Base-by-base conservation (phyloP, 1,284 basidiomycete species). In the Apiotrichum domesticum region DNA sequence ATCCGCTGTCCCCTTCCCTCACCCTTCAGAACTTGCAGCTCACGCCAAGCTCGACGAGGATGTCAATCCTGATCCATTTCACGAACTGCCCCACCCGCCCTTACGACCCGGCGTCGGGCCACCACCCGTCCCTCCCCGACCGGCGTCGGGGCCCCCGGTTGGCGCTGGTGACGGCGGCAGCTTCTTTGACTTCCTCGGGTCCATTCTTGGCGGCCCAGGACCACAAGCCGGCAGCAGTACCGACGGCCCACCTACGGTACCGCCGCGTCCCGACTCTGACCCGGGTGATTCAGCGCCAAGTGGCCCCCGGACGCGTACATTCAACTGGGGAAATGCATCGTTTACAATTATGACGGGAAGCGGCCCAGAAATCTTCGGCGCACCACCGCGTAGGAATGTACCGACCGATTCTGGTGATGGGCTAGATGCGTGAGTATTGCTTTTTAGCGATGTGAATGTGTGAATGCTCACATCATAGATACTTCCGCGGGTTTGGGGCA, bases 1-100 rank as follows among this genome's bases (percentile, higher is more conserved):
- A 21, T 21, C 21, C 21, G 21, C 21, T 21, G 21, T 21, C 21
- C 21, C 21, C 21, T 21, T 21, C 21, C 21, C 21, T 21, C 21
- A 21, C 21, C 21, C 21, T 21, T 21, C 21, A 21, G 21, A 21
- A 21, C 21, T 21, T 21, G 21, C 21, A 21, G 21, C 21, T 21
- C 21, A 21, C 21, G 21, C 21, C 21, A 58, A 74, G 73, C 70
- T 75, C 43, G 71, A 75, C 54, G 34, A 56, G 14, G 66, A 71
- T 8, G 61, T 72, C 49, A 75, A 75, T 55, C 71, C 72, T 21
- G 72, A 73, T 49, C 72, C 72, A 6, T 62, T 56, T 43, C 63
- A 67, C 55, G 72, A 74, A 33, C 68, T 73, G 2, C 70, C 72
- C 14, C 67, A 62, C 6, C 63, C 71, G 6, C 69, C 67, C 9